Percentiles rank a stretch among this genome's conserved stretches.
Conservation (phyloP, 345 rosid species). For the Eucalyptus grandis region DNA sequence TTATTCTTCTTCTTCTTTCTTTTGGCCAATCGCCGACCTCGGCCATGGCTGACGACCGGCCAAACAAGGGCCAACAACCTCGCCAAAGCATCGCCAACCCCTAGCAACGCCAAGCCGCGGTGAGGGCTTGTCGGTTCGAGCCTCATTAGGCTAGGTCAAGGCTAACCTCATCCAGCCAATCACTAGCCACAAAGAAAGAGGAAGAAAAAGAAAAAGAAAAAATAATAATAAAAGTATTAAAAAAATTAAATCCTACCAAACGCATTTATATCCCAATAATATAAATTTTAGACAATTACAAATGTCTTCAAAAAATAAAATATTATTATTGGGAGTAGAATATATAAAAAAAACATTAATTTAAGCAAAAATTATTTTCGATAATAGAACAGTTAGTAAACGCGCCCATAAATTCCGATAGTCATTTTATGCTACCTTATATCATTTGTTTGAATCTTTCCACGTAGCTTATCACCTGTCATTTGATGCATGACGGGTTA, state of each 20-base stretch:
- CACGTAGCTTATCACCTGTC: neutral
- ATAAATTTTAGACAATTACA: rapidly evolving
- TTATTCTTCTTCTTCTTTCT: no score
- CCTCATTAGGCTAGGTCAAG: no score
- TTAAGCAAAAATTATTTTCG: rapidly evolving
- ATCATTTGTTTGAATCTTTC: neutral
- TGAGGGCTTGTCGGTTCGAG: no score
- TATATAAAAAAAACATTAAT: no score
- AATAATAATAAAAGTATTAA: no score
- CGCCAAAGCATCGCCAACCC: rapidly evolving
- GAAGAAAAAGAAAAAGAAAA: no score
- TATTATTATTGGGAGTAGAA: no score
- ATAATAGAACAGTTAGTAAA: no score
- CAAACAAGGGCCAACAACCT: no score
- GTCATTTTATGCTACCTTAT: neutral
- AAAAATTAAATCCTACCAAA: no score
- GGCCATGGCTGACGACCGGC: rapidly evolving
- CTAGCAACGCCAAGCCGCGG: rapidly evolving
- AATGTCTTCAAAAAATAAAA: no score
- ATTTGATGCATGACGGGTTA: neutral
- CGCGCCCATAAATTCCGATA: rapidly evolving
- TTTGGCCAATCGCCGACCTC: rapidly evolving
- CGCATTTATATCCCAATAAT: no score
- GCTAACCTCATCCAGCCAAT: rapidly evolving
- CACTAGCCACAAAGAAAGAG: rapidly evolving